Conservation (phyloP, 495 filamentous ascomycete species). For the Antarctomyces pellizariae region DNA sequence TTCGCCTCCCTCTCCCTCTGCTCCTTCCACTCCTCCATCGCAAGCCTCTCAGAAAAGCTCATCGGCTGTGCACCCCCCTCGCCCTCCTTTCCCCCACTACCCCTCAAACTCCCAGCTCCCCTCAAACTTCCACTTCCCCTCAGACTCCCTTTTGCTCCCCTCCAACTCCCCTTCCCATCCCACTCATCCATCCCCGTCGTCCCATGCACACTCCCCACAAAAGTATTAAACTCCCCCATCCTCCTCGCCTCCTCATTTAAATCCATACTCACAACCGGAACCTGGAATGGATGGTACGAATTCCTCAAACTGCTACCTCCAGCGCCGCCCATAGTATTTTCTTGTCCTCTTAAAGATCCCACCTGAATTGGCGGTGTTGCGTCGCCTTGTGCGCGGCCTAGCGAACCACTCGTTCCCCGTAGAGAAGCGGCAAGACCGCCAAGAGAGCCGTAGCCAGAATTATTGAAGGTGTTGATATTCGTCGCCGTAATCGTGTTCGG, state of each 20-base stretch:
- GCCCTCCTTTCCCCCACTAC: no score
- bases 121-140: conserved; percentile 2
- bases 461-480: not conserved
- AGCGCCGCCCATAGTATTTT: no score
- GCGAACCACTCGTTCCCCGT: conserved; percentile 3
- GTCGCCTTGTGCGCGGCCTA: not conserved
- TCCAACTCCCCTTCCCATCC: no score
- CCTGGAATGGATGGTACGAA: conserved; percentile 8
- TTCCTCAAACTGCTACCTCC: no score
- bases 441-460: not conserved
- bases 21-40: conserved; percentile 7
- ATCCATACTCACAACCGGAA: conserved; percentile 9
- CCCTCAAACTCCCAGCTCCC: conserved; percentile 4
- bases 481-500: no score
- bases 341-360: conserved; percentile 7
- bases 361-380: conserved; percentile 3
- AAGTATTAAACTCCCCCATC: conserved; percentile 7
- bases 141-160: no score
- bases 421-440: conserved; percentile 2
- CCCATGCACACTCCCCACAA: conserved; percentile 10
- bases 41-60: conserved; percentile 10
- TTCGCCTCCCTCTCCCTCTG: no score
- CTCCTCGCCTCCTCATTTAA: conserved; percentile 8
- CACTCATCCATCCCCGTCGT: conserved; percentile 7
- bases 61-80: conserved; percentile 4